Conservation (phyloP, 306 rosid genomes). For the Ochetophila trinervis region DNA sequence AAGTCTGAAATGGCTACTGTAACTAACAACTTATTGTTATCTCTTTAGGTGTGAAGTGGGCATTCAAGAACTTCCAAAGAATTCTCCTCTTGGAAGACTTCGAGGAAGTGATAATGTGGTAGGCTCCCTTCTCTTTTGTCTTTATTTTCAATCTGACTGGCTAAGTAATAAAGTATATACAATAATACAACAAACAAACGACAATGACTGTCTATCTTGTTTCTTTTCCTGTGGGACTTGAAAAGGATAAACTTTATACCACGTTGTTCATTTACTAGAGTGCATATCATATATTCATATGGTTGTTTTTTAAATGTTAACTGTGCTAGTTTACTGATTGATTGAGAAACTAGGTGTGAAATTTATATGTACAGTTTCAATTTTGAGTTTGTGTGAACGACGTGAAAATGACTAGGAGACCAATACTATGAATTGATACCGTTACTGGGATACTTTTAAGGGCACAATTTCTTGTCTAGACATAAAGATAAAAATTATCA, state of each 20-base stretch:
- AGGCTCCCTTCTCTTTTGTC: constrained; percentile 24
- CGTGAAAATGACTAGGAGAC: too few relatives aligned
- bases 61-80: constrained; percentile 72
- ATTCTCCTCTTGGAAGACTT: constrained; percentile 82
- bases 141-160: background rate
- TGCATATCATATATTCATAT: background rate
- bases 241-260: background rate
- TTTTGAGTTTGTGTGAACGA: too few relatives aligned
- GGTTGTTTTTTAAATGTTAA: background rate
- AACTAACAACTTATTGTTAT: background rate
- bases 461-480: too few relatives aligned
- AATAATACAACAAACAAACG: background rate
- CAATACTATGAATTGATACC: too few relatives aligned
- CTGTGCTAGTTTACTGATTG: too few relatives aligned
- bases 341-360: too few relatives aligned
- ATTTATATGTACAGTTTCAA: too few relatives aligned
- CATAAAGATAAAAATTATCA: too few relatives aligned
- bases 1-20: background rate
- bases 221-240: background rate
- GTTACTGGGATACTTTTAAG: too few relatives aligned
- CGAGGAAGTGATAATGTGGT: constrained; percentile 98
- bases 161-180: background rate
- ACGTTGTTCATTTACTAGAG: background rate
- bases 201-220: background rate
- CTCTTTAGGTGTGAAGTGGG: constrained; percentile 75